These are phyloP conservation scores for Rhodomyrtus psidioides DNA, from an alignment of 441 rosid species.

Conservation along the genomic window DNA sequence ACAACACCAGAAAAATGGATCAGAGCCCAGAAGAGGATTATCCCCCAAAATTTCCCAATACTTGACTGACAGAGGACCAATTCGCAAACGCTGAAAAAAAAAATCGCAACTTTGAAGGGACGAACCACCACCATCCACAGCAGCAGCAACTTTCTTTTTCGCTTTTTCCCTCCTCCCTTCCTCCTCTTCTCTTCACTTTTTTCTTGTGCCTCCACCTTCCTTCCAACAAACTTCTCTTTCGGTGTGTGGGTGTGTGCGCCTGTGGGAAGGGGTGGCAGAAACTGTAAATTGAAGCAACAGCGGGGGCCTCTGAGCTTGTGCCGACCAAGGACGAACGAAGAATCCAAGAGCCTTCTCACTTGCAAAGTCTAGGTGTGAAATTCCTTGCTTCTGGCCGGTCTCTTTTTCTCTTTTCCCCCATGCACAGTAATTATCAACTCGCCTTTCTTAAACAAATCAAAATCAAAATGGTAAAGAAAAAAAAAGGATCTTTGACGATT, in stretches of 20 bases:
- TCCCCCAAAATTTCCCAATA: neutral
- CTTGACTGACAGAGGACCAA: neutral
- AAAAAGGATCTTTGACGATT: neutral
- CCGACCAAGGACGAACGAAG: conserved; percentile 43
- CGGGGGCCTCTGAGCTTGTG: conserved; percentile 5
- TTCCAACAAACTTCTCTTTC: conserved; percentile 20
- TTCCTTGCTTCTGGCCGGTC: too few species aligned
- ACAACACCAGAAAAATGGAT: neutral
- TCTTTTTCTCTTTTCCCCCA: neutral
- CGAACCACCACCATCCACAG: neutral
- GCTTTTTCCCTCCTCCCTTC: neutral
- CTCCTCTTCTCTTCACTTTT: conserved; percentile 8
- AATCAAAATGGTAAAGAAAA: neutral
- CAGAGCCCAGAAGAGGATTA: neutral
- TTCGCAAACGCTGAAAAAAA: neutral
- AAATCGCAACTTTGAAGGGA: neutral
- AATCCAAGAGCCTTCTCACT: conserved; percentile 44
- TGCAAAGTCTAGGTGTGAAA: too few species aligned
- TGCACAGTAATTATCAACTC: neutral
- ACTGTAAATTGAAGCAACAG: conserved; percentile 31
- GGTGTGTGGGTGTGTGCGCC: conserved; percentile 6
- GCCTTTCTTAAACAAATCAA: neutral
- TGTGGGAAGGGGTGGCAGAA: conserved; percentile 20
- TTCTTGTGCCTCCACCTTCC: neutral
- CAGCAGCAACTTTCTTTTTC: neutral